Evolutionary conservation across 495 filamentous ascomycete genomes (phyloP).

Genomic region (Penicillium lividum): DNA sequence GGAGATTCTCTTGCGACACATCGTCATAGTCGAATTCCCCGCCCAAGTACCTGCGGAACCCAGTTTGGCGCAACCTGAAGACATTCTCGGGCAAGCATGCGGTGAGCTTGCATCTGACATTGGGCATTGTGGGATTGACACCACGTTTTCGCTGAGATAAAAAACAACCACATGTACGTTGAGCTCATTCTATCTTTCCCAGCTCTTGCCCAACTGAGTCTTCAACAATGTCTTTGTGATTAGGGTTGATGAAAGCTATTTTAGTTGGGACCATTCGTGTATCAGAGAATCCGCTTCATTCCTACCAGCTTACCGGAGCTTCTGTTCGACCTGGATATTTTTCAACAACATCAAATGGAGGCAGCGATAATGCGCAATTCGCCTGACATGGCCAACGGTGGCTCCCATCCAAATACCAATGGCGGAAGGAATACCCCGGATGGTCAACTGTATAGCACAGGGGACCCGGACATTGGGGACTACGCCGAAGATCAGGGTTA

Average conservation of each 20-base stretch:
- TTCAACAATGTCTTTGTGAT: constrained; percentile 12
- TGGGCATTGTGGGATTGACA: constrained; percentile 24
- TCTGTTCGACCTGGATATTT: background rate
- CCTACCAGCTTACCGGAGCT: background rate
- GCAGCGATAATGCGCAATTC: constrained; percentile 20
- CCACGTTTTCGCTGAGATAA: background rate
- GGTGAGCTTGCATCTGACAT: constrained; percentile 26
- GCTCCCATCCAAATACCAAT: constrained; percentile 12
- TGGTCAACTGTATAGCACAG: background rate
- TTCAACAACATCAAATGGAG: constrained; percentile 17
- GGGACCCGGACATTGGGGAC: background rate
- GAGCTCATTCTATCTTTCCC: background rate
- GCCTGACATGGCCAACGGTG: constrained; percentile 27
- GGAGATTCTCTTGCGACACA: constrained; percentile 10
- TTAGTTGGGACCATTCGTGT: constrained; percentile 11
- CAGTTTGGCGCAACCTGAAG: constrained; percentile 1
- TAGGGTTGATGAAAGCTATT: constrained; percentile 5
- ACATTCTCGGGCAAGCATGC: constrained; percentile 21
- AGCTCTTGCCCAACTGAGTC: background rate
- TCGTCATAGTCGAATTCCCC: constrained; percentile 14
- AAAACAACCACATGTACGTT: constrained; percentile 9
- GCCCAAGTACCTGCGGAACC: constrained; percentile 9
- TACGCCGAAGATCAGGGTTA: constrained; percentile 13
- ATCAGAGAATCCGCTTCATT: constrained; percentile 1
- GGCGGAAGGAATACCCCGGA: constrained; percentile 10